Base-by-base conservation (phyloP, 805 yeast genomes). In the Candida ponderosae region DNA sequence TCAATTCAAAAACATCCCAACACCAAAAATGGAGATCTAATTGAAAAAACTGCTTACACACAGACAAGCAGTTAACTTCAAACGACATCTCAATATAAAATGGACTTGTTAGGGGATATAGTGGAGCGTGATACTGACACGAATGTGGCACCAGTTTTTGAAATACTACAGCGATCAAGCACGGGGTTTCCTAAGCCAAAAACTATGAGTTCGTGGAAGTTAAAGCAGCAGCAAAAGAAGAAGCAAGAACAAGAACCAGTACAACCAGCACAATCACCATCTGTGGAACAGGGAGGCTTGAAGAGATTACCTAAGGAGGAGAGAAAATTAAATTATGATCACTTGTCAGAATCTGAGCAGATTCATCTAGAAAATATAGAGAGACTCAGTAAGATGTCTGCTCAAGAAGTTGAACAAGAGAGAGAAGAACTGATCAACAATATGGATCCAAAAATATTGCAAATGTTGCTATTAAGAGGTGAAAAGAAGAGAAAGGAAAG, bases 251-350 rank as follows among this genome's bases (percentile, higher is more conserved):
- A 3, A 95, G 83, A 31, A 84, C 83, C 50, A 80, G 42, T 55
- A 84, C 94, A 35, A 96, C 96, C 66, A 96, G 88, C 47, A 89
- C 72, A 96, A 88, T 88, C 4, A 96, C 84, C 59, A 95, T 95
- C 96, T 84, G 87, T 18, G 89, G 79, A 47, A 86, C 73, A 21
- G 95, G 97, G 75, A 80, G 74, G 62, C 81, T 83, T 47, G 84
- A 72, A 58, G 84, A 72, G 54, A 85, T 84, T 68, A 81, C 90
- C 41, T 85, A 82, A 23, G 95, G 97, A 18, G 93, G 94, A 31
- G 89, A 90, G 36, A 84, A 96, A 18, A 84, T 33, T 53, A 34
- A 46, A 51, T 19, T 51, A 51, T 31, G 45, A 39, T 7, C 43
- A 48, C 6, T 41, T 72, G 34, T 60, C 80, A 0, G 94, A 84